Evolutionary conservation across 345 rosid genomes (phyloP).

Genomic region (Pugionium cornutum): DNA sequence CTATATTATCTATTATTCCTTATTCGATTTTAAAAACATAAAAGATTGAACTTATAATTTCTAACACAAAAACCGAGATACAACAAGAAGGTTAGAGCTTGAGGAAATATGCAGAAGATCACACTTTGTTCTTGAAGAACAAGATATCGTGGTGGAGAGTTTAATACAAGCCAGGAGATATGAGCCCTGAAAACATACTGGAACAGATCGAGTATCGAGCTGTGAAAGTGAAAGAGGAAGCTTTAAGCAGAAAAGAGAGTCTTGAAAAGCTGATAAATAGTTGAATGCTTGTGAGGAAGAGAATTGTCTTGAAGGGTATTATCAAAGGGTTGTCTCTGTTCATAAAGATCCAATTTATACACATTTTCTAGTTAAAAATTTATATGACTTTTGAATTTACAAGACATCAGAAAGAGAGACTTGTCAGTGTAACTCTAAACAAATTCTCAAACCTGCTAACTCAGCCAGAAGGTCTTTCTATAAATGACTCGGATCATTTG

Average conservation of each 20-base stretch:
- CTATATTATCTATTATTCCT: no score
- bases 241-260: constrained; percentile 81
- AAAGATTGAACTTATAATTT: no score
- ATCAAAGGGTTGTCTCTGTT: constrained; percentile 50
- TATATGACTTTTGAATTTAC: no score
- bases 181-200: constrained; percentile 62
- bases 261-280: constrained; percentile 98
- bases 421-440: neutral
- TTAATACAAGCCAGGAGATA: constrained; percentile 71
- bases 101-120: constrained; percentile 87
- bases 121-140: constrained; percentile 68
- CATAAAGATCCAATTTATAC: no score
- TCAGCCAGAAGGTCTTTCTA: neutral
- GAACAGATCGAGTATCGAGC: constrained; percentile 77
- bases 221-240: constrained; percentile 84
- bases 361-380: no score
- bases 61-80: no score
- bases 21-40: no score
- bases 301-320: constrained; percentile 95
- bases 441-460: neutral
- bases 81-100: constrained; percentile 52
- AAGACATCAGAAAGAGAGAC: neutral
- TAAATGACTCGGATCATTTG: constrained; percentile 30
- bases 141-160: constrained; percentile 53
- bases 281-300: constrained; percentile 87